Evolutionary conservation across 768 basidiomycete genomes (phyloP).

Genomic region (Austroboletus eburneus): DNA sequence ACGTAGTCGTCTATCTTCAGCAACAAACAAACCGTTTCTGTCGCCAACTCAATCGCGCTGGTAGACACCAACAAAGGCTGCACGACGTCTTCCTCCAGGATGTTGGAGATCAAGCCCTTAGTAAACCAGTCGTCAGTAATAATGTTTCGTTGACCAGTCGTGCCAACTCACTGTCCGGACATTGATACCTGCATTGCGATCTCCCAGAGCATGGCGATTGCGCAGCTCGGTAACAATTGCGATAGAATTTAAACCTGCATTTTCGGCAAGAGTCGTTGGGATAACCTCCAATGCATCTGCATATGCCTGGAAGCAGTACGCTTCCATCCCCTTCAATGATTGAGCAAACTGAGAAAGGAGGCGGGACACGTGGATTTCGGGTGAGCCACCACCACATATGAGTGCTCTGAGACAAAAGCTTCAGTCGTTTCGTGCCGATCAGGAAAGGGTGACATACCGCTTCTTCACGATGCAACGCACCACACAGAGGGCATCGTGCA

Average conservation of each 20-base stretch:
- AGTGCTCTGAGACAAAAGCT: conserved; percentile 54
- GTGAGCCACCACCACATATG: conserved; percentile 95
- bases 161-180: conserved; percentile 76
- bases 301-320: conserved; percentile 98
- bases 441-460: conserved; percentile 50
- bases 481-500: conserved; percentile 99
- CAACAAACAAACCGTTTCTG: conserved; percentile 95
- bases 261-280: conserved; percentile 95
- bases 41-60: conserved; percentile 90
- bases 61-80: conserved; percentile 95
- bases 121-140: conserved; percentile 9
- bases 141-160: neutral
- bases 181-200: conserved; percentile 94
- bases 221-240: conserved; percentile 97
- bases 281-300: conserved; percentile 98
- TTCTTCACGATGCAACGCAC: conserved; percentile 98
- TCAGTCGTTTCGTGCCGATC: neutral
- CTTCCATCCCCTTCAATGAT: conserved; percentile 95
- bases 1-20: conserved; percentile 96
- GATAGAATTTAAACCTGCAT: conserved; percentile 96
- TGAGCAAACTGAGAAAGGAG: conserved; percentile 87
- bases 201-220: conserved; percentile 94
- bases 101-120: conserved; percentile 98
- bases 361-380: conserved; percentile 96
- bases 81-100: conserved; percentile 94